Evolutionary conservation across 345 rosid species (phyloP).

Genomic region (Aquilaria malaccensis): DNA sequence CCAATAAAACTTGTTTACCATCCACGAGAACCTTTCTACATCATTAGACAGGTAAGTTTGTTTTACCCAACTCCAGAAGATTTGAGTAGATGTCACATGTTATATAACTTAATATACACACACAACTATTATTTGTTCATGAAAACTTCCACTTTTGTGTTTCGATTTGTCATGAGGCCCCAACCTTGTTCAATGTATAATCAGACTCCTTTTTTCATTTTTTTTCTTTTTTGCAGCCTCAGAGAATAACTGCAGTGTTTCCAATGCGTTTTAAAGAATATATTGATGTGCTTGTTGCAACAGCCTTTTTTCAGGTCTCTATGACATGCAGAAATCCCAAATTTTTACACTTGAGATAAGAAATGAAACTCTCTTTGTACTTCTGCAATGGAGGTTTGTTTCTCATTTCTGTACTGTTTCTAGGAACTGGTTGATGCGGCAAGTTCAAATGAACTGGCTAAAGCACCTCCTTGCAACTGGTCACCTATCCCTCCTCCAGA

Average conservation of each 20-base stretch:
- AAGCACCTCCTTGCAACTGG: slow-evolving; percentile 80
- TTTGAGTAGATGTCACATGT: neutral
- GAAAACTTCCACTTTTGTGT: neutral
- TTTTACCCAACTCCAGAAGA: neutral
- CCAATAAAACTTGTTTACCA: slow-evolving; percentile 67
- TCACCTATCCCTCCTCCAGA: slow-evolving; percentile 86
- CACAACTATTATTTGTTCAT: neutral
- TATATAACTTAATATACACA: neutral
- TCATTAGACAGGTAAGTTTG: slow-evolving; percentile 60
- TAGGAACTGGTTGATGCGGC: slow-evolving; percentile 82
- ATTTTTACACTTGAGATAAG: neutral
- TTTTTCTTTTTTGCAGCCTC: slow-evolving; percentile 29
- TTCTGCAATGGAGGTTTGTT: neutral
- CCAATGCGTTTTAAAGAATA: slow-evolving; percentile 87
- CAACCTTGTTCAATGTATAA: neutral
- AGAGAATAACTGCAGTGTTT: slow-evolving; percentile 59
- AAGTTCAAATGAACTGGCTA: slow-evolving; percentile 56
- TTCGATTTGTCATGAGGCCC: slow-evolving; percentile 3
- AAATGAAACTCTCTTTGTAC: slow-evolving; percentile 2
- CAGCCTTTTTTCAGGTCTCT: slow-evolving; percentile 76
- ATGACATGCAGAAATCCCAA: neutral
- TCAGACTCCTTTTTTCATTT: neutral
- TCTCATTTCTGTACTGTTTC: slow-evolving; percentile 2
- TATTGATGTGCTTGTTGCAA: slow-evolving; percentile 71
- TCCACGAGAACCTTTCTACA: slow-evolving; percentile 67